phyloP scores from a whole-genome alignment of 2,329 filamentous ascomycete species.

The Ophiognomonia clavigignenti-juglandacearum region DNA sequence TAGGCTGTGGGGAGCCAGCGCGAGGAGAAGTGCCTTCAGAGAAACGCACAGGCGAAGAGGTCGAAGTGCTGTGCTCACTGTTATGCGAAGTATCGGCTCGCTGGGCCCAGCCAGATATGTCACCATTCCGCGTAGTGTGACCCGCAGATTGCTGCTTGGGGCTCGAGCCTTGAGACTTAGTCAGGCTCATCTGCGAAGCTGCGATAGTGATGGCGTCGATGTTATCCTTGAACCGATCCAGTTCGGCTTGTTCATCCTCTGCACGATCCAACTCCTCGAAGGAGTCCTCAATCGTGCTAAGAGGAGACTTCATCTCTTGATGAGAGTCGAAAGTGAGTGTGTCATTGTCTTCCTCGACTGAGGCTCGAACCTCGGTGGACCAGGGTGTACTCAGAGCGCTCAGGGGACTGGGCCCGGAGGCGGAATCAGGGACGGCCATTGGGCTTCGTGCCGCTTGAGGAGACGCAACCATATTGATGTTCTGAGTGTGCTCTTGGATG shows the following conservation, averaged over 20 bases:
- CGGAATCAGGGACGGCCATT: background rate
- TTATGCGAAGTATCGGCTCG: background rate
- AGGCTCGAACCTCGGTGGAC: constrained; percentile 10
- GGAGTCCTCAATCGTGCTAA: constrained; percentile 52
- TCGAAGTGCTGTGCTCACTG: background rate
- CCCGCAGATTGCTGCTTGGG: no score
- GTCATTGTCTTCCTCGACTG: constrained; percentile 15
- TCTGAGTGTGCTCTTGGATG: background rate
- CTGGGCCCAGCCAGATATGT: background rate
- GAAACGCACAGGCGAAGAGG: no score
- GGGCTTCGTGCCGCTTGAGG: background rate
- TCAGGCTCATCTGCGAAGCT: constrained; percentile 10
- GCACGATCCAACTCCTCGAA: constrained; percentile 57
- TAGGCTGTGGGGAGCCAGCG: no score
- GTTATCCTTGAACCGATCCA: constrained; percentile 58
- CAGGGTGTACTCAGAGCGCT: constrained; percentile 8
- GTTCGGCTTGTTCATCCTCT: constrained; percentile 46
- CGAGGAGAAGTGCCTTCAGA: no score
- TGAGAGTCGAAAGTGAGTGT: constrained; percentile 4
- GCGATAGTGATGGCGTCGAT: constrained; percentile 43
- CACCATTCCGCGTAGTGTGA: background rate
- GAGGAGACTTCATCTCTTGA: constrained; percentile 4
- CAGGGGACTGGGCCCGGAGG: constrained; percentile 2
- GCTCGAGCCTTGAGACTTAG: background rate
- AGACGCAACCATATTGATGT: constrained; percentile 4